Evolutionary conservation across 768 basidiomycete genomes (phyloP), one percentile per base, ranked within the genome.

Genomic region (Russula virescens): DNA sequence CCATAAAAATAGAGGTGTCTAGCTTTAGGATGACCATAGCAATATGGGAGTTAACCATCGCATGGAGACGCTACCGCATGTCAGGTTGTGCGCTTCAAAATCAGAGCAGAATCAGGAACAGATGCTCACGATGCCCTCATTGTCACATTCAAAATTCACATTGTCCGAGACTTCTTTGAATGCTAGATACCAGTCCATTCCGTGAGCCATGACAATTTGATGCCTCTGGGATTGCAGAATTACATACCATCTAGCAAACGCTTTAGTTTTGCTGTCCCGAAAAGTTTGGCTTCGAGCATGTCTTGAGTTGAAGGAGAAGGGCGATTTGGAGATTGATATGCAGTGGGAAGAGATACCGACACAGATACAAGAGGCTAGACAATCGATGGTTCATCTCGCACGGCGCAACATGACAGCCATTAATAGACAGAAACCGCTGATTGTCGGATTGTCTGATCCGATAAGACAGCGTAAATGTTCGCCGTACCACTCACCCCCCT

Each of bases 41-140:
- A 70, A 99, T 96, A 75, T 98, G 96, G 2, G 96, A 97, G 81
- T 98, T 98, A 79, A 98, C 97, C 96, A 98, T 99, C 4, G 96
- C 97, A 79, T 98, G 96, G 4, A 99, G 83, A 58, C 84, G 84
- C 86, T 87, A 63, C 5, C 8, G 9, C 35, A 28, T 23, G 18
- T 49, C 18, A 19, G 23, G 6, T 26, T 40, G 23, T n/a, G 31
- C 19, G 42, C 16, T 26, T 42, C 3, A n/a, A 61, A 11, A 23
- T 18, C 47, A 26, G 34, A 45, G 11, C 5, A 31, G 26, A 43
- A 25, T 38, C 31, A 4, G 45, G 19, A 16, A 35, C 5, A 40
- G 38, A 35, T 0, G 79, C 85, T 64, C 66, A 88, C 87, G 68
- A 99, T 88, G 40, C 95, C 97, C 67, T 95, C 93, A 66, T 99